Conservation (phyloP, 371 early-diverging fungal species). For the Haplosporangium sp. region DNA sequence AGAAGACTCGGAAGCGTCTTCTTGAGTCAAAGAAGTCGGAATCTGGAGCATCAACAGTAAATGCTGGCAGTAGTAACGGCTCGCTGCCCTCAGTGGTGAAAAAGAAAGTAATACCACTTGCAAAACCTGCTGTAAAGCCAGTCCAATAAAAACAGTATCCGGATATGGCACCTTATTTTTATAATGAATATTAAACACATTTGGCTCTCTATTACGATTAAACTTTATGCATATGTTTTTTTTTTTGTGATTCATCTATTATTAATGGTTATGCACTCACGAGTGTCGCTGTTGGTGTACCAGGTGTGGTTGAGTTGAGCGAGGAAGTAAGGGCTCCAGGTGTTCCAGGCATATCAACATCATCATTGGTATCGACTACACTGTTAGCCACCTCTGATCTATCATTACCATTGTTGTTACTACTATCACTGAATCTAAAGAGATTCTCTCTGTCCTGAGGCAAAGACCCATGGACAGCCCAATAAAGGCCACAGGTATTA, state of each 20-base stretch:
- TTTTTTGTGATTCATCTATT: not conserved
- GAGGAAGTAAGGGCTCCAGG: not conserved
- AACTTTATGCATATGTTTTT: not conserved
- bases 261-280: not conserved
- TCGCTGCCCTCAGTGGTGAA: not conserved
- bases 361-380: not conserved
- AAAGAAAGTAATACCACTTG: not conserved
- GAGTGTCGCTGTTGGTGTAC: conserved; percentile 1
- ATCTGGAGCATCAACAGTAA: not conserved
- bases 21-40: conserved; percentile 7
- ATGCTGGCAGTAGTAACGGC: not conserved
- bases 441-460: conserved; percentile 70
- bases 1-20: conserved; percentile 21
- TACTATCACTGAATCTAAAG: conserved; percentile 37
- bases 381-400: too few species aligned
- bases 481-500: conserved; percentile 71
- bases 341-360: not conserved
- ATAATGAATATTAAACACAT: not conserved
- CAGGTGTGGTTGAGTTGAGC: not conserved
- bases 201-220: not conserved
- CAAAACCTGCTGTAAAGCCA: not conserved
- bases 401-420: not conserved
- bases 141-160: not conserved
- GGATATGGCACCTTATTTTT: not conserved
- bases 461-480: conserved; percentile 61